Conservation (phyloP, 1,139 yeast genomes). For the Candida sanyaensis region DNA sequence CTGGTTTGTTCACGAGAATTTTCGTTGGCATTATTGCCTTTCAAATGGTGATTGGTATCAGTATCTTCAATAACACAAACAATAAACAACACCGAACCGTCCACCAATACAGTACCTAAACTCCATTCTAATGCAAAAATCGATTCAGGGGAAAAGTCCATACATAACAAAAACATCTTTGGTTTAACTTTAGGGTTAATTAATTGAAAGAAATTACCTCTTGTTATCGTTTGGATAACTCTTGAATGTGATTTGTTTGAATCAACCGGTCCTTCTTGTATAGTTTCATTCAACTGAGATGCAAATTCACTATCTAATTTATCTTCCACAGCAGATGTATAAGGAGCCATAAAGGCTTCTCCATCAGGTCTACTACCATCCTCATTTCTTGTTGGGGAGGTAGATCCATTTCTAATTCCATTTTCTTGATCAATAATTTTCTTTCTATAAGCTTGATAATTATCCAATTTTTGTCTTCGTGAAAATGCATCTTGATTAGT, state of each 20-base stretch:
- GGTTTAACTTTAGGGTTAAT: slow-evolving; percentile 54
- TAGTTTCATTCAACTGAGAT: slow-evolving; percentile 56
- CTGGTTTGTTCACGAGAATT: slow-evolving; percentile 52
- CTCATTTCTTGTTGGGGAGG: slow-evolving; percentile 11
- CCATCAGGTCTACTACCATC: slow-evolving; percentile 16
- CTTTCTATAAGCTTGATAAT: slow-evolving; percentile 51
- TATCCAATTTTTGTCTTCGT: slow-evolving; percentile 46
- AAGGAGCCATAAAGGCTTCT: slow-evolving; percentile 55
- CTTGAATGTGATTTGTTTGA: slow-evolving; percentile 56
- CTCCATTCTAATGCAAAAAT: slow-evolving; percentile 88
- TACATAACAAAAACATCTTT: slow-evolving; percentile 72
- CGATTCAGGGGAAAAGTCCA: slow-evolving; percentile 85
- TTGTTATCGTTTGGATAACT: slow-evolving; percentile 65
- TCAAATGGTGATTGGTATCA: slow-evolving; percentile 47
- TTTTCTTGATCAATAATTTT: slow-evolving; percentile 51
- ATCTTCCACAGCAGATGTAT: slow-evolving; percentile 73
- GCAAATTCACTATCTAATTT: slow-evolving; percentile 68
- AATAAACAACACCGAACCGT: slow-evolving; percentile 80
- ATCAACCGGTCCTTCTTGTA: slow-evolving; percentile 62
- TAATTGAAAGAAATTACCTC: slow-evolving; percentile 67
- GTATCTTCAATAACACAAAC: slow-evolving; percentile 79
- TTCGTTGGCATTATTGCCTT: slow-evolving; percentile 42
- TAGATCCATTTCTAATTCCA: slow-evolving; percentile 19
- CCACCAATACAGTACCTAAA: slow-evolving; percentile 81
- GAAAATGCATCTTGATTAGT: slow-evolving; percentile 50